Base-by-base conservation (phyloP, 176 grass and related monocot genomes). In the Avena sativa region DNA sequence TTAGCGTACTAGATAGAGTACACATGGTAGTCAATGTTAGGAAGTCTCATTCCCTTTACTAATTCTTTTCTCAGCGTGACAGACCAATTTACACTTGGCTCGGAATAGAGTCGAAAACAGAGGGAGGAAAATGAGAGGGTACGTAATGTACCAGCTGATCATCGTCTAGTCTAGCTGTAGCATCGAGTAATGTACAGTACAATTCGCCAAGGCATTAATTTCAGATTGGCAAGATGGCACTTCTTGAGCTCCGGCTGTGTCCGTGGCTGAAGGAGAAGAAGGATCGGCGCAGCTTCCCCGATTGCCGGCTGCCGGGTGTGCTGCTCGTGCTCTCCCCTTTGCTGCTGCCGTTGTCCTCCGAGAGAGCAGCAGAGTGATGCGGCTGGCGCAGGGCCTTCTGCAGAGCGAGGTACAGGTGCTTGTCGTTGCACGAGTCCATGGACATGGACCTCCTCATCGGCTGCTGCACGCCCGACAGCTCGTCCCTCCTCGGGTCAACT, bases 391-490 rank as follows among this genome's bases (percentile, higher is more conserved):
- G 64, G 66, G 91, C 75, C 60, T 82, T 81, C 79, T 91, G 93
- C 48, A 98, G 78, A 15, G 91, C 90, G 60, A 93, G 81, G 86
- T 89, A 88, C 51, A 93, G 32, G 52, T 90, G 84, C 73, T 91
- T 87, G 78, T 95, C 95, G 32, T 53, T 76, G 50, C 70, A 85
- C 4, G 96, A 94, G 48, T 94, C 92, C 90, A 98, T 79, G 55
- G 96, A 98, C 67, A 95, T 67, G 12, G 96, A 98, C 79, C 96
- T 92, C 38, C 93, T 83, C 73, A 88, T 68, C 0, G 88, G 88
- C 79, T 87, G 83, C 47, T 80, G 79, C 69, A 67, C 59, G 40
- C 52, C 23, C 11, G 26, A 49, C 34, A 79, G 6, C 1, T 63
- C 67, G 8, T 74, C 87, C 72, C 78, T 83, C 63, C 73, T 65